Evolutionary conservation across 768 basidiomycete genomes (phyloP), one percentile per base, ranked within the genome.

Genomic region (Ramaria sp.): DNA sequence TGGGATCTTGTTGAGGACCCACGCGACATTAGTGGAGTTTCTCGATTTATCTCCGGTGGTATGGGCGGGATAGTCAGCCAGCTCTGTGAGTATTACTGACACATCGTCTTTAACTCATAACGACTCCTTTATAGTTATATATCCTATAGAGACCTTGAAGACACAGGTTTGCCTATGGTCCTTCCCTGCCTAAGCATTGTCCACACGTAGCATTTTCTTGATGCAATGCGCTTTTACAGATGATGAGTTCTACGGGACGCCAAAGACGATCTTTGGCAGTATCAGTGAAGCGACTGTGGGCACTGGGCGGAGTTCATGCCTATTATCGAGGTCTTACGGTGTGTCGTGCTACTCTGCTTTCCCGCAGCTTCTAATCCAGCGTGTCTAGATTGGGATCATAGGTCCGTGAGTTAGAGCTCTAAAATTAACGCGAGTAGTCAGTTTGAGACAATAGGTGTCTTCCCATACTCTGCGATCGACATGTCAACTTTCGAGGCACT

Each of bases 401-500:
- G 96, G 55, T 57, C 33, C 13, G 55, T 34, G 34, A n/a, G 33
- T 19, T 47, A 11, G 11, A 17, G 31, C 3, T 48, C 45, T 31
- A 39, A 2, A 20, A 4, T 31, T 45, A 15, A 37, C 31, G 12
- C 13, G 34, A 12, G 12, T 17, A 11, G 22, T 48, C 10, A 57
- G 31, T 10, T 12, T 48, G 13, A 38, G 5, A 20, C 31, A 52
- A 37, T 31, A 57, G 55, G 96, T 33, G 96, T 99, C 33, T 98
- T 98, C 72, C 96, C 96, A 58, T 90, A 89, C 67, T 86, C 90
- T 13, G 95, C 95, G 4, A 99, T 98, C 61, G 95, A 99, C 70
- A 95, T 92, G 90, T 88, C 86, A 63, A 94, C 94, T 3, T 98
- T 96, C 59, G 95, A 97, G 72, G 91, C 91, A 1, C 81, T 99